These are phyloP conservation scores for Picea sitchensis DNA, from an alignment of 75 land plant genomes.

Conservation along the genomic window DNA sequence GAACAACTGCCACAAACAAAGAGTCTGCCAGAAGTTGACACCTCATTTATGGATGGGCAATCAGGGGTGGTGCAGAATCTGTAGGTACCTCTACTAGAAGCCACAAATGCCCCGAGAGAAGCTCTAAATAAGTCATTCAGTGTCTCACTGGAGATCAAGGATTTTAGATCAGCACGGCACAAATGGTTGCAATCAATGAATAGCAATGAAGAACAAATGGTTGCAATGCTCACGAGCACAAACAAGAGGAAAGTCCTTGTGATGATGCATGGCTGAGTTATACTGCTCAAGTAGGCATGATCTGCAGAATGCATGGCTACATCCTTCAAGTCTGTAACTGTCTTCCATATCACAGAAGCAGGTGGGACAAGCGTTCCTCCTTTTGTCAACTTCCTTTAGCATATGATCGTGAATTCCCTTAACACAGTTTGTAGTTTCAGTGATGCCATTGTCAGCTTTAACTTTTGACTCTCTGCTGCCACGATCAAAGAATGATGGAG, in stretches of 20 bases:
- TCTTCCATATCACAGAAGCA: constrained; percentile 78
- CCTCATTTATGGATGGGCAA: constrained; percentile 66
- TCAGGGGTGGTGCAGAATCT: constrained; percentile 81
- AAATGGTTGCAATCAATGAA: constrained; percentile 34
- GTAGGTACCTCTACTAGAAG: constrained; percentile 49
- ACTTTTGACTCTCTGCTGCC: constrained; percentile 49
- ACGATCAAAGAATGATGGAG: constrained; percentile 39
- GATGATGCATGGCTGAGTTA: constrained; percentile 52
- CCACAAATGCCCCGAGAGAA: constrained; percentile 65
- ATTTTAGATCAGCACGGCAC: constrained; percentile 43
- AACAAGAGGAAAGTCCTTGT: constrained; percentile 58
- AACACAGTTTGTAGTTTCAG: constrained; percentile 20
- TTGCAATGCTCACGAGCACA: constrained; percentile 49
- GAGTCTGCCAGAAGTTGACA: constrained; percentile 23
- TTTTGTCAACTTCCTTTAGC: not conserved
- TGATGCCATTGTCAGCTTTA: constrained; percentile 38
- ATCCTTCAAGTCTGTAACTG: constrained; percentile 41
- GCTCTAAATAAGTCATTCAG: constrained; percentile 69
- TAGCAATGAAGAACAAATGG: constrained; percentile 29
- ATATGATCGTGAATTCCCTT: not conserved
- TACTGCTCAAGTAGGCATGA: constrained; percentile 56
- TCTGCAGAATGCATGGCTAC: constrained; percentile 65
- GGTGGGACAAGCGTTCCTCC: constrained; percentile 46
- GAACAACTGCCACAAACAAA: constrained; percentile 66
- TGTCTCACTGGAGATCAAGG: constrained; percentile 40